Evolutionary conservation across 2,329 filamentous ascomycete genomes (phyloP).

Genomic region (Neurospora sp.): DNA sequence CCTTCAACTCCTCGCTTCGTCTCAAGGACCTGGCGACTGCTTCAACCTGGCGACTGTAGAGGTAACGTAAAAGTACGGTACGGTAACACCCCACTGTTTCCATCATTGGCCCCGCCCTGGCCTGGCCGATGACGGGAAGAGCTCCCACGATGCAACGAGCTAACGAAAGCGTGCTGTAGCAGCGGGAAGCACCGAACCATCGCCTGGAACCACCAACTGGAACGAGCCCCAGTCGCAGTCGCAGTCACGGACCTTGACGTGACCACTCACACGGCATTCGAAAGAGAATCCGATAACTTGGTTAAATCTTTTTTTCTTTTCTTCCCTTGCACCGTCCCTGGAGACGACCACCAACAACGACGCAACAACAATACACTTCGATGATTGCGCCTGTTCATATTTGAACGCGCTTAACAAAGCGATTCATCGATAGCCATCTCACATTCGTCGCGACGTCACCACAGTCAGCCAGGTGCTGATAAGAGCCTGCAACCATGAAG

Average conservation of each 20-base stretch:
- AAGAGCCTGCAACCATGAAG: conserved; percentile 12
- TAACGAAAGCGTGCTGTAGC: neutral
- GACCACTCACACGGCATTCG: neutral
- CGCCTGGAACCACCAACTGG: neutral
- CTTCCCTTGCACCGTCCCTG: neutral
- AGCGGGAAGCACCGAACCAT: neutral
- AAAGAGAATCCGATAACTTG: neutral
- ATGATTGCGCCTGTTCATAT: neutral
- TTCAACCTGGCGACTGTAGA: neutral
- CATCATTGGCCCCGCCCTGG: neutral
- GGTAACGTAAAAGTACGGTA: neutral
- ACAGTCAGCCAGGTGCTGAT: conserved; percentile 18
- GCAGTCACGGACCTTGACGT: neutral
- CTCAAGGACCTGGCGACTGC: neutral
- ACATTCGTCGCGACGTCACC: neutral
- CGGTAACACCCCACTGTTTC: neutral
- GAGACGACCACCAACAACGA: neutral
- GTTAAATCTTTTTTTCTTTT: neutral
- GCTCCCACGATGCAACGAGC: neutral
- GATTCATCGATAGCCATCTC: neutral
- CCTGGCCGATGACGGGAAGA: neutral
- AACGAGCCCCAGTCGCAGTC: neutral
- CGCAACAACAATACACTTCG: neutral
- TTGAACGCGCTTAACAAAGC: neutral
- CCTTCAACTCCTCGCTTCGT: neutral